Evolutionary conservation across 2,329 filamentous ascomycete species (phyloP).

Genomic region (Colletotrichum sp.): DNA sequence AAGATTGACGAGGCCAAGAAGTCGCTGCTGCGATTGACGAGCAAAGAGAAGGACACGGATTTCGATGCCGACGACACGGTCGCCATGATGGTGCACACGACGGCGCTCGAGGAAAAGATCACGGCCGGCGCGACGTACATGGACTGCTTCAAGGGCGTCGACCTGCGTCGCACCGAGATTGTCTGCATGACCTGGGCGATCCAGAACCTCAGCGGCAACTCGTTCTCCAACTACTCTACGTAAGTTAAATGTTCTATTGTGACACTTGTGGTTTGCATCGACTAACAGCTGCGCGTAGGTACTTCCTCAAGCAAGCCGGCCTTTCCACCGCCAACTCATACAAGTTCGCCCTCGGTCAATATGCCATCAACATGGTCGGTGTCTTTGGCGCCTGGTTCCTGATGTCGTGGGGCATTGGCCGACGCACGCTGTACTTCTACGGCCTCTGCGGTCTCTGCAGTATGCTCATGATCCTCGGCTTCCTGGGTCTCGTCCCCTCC

Average conservation of each 20-base stretch:
- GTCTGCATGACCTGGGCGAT: constrained; percentile 70
- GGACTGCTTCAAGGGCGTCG: constrained; percentile 83
- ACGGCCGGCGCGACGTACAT: constrained; percentile 76
- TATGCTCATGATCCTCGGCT: constrained; percentile 85
- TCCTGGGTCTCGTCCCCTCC: constrained; percentile 75
- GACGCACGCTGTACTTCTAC: constrained; percentile 76
- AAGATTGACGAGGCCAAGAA: constrained; percentile 69
- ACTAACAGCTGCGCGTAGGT: constrained; percentile 33
- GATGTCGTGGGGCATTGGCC: constrained; percentile 77
- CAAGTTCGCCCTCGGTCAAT: constrained; percentile 67
- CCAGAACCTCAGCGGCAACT: constrained; percentile 67
- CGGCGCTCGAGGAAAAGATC: constrained; percentile 77
- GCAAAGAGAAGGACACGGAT: constrained; percentile 65
- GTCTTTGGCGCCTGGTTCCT: constrained; percentile 83
- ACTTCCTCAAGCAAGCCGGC: constrained; percentile 66
- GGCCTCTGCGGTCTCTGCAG: constrained; percentile 74
- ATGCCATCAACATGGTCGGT: constrained; percentile 77
- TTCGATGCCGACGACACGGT: constrained; percentile 86
- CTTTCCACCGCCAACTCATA: constrained; percentile 58
- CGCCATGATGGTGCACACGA: constrained; percentile 92
- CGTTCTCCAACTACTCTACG: constrained; percentile 70
- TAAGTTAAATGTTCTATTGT: constrained; percentile 28
- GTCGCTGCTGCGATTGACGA: constrained; percentile 70
- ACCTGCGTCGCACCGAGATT: constrained; percentile 78
- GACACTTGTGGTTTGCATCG: neutral